These are phyloP conservation scores for Ophiostoma angusticollis DNA, from an alignment of 2,329 filamentous ascomycete genomes.

Conservation along the genomic window DNA sequence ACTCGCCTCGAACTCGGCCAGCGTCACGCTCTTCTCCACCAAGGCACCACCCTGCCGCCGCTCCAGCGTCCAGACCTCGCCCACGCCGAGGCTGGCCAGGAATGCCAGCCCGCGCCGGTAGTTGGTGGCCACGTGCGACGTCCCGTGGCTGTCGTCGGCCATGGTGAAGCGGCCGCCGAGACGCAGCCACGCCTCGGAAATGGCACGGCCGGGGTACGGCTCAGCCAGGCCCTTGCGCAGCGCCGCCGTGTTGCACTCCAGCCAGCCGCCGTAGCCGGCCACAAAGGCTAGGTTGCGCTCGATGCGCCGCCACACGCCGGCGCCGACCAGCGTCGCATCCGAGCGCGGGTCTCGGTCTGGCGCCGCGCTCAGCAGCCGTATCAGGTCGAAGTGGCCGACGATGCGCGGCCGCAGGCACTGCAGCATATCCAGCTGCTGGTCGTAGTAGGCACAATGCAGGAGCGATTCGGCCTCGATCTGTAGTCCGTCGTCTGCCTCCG, in stretches of 20 bases:
- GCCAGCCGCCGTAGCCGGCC: slow-evolving; percentile 59
- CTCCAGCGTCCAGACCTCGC: slow-evolving; percentile 45
- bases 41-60: slow-evolving; percentile 24
- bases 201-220: slow-evolving; percentile 70
- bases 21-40: slow-evolving; percentile 24
- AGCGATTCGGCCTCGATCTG: slow-evolving; percentile 45
- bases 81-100: slow-evolving; percentile 52
- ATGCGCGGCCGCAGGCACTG: slow-evolving; percentile 56
- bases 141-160: slow-evolving; percentile 88
- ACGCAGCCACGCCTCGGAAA: slow-evolving; percentile 64
- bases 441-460: slow-evolving; percentile 79
- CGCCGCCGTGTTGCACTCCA: slow-evolving; percentile 83
- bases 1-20: slow-evolving; percentile 10
- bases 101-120: slow-evolving; percentile 61
- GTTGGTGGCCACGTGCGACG: slow-evolving; percentile 77
- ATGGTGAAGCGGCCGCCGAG: slow-evolving; percentile 75
- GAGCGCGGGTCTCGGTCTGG: slow-evolving; percentile 46
- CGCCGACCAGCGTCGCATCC: slow-evolving; percentile 6
- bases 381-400: slow-evolving; percentile 89
- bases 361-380: slow-evolving; percentile 63
- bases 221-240: slow-evolving; percentile 82
- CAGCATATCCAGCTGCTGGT: slow-evolving; percentile 76
- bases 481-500: slow-evolving; percentile 4
- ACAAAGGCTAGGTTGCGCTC: slow-evolving; percentile 62
- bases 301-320: slow-evolving; percentile 59